phyloP scores from a whole-genome alignment of 257 asterid species.

The Solanum sitiens region DNA sequence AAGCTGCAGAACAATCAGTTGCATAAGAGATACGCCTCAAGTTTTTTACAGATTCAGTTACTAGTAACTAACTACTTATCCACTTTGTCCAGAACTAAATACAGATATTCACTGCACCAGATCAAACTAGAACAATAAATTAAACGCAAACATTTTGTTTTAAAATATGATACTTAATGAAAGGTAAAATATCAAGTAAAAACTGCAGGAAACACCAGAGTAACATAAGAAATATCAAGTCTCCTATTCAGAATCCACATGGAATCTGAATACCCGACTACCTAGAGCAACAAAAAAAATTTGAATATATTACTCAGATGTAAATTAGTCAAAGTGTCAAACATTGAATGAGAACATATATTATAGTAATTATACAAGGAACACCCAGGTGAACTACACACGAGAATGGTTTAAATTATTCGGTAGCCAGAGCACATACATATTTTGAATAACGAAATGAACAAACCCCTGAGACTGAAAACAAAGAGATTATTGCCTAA shows the following conservation, averaged over 20 bases:
- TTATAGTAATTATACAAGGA: neutral
- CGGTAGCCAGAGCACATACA: neutral
- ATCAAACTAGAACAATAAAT: neutral
- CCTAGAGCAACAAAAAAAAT: neutral
- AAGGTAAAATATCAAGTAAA: neutral
- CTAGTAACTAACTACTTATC: neutral
- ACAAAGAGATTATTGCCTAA: neutral
- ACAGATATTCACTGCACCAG: neutral
- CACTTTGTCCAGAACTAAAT: neutral
- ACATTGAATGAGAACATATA: neutral
- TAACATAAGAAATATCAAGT: neutral
- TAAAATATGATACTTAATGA: neutral
- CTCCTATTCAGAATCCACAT: neutral
- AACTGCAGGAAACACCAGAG: neutral
- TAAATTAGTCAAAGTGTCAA: neutral
- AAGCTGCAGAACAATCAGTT: slow-evolving; percentile 50
- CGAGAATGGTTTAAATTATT: neutral
- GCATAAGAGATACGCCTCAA: neutral
- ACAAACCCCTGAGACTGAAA: neutral
- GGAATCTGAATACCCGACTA: neutral
- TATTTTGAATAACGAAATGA: neutral
- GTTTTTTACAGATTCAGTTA: neutral
- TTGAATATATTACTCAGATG: neutral
- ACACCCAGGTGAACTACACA: neutral
- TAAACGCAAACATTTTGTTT: neutral